These are phyloP conservation scores for Claviceps pazoutovae DNA, from an alignment of 2,329 filamentous ascomycete genomes.

Conservation along the genomic window DNA sequence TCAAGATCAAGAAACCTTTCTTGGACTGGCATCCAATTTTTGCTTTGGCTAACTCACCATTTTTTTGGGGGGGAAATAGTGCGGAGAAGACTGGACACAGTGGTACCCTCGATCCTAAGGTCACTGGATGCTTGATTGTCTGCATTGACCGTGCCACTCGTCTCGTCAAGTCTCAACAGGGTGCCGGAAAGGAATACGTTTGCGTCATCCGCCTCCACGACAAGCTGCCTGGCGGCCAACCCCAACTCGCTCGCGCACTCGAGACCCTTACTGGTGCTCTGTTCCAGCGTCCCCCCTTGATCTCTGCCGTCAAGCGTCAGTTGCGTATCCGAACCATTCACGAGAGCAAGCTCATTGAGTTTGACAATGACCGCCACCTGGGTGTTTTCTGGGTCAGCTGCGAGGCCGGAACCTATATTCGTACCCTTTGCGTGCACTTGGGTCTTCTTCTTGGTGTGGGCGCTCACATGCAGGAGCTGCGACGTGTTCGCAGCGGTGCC, in stretches of 20 bases:
- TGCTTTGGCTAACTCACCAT: neutral
- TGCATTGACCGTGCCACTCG: slow-evolving; percentile 94
- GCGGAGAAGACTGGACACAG: slow-evolving; percentile 93
- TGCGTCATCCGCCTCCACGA: slow-evolving; percentile 91
- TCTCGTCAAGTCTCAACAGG: slow-evolving; percentile 96
- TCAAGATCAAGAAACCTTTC: too few relatives aligned
- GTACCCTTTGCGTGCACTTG: slow-evolving; percentile 92
- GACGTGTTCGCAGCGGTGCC: slow-evolving; percentile 83
- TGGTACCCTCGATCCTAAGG: slow-evolving; percentile 94
- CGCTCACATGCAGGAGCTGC: slow-evolving; percentile 95
- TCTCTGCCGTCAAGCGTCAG: slow-evolving; percentile 97
- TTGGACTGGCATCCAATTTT: too few relatives aligned
- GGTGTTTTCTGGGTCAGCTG: slow-evolving; percentile 99
- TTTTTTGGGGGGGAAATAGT: slow-evolving; percentile 10
- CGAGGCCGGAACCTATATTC: slow-evolving; percentile 94
- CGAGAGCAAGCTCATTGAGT: slow-evolving; percentile 92
- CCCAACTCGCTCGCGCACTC: slow-evolving; percentile 82
- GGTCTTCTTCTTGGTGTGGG: slow-evolving; percentile 66
- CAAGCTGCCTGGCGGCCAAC: slow-evolving; percentile 83
- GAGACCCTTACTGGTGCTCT: slow-evolving; percentile 94
- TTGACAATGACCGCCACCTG: slow-evolving; percentile 94
- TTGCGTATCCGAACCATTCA: slow-evolving; percentile 96
- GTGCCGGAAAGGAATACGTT: slow-evolving; percentile 98
- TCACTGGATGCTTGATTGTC: slow-evolving; percentile 89
- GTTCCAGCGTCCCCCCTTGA: slow-evolving; percentile 82